Evolutionary conservation across 2,329 filamentous ascomycete species (phyloP), one percentile per base, ranked within the genome.

Genomic region (Cladosporium colombiae): DNA sequence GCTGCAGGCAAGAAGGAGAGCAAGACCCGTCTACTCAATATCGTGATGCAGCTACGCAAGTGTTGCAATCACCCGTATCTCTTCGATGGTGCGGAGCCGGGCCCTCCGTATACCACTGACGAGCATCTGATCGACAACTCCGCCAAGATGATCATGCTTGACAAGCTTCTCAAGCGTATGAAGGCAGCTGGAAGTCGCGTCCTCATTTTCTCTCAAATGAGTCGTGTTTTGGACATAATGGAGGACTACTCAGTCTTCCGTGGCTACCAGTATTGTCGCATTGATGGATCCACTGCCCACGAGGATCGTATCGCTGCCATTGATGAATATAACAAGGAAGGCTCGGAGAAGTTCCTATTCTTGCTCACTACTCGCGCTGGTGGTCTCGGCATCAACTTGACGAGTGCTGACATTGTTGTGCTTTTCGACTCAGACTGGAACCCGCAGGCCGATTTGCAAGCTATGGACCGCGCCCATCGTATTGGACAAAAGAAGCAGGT

Each of bases 201-300:
- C n/a, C 86, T 99, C 65, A 98, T 99, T 72, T 99, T 99, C 81
- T 99, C 95, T 0, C 95, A 99, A 76, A 99, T 99, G 95, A 97
- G 93, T 74, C 92, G 95, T 85, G 85, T 97, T 46, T 83, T 99
- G 50, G 95, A 99, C 75, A 99, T 99, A 62, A 85, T 99, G 18
- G 95, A 99, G 76, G 95, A 99, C 77, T 99, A 99, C 79, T 98
- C 94, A 70, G 93, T 98, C 53, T 97, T 99, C 84, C 87, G 93
- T 66, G 89, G 92, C 35, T 97, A 91, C 81, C 91, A 96, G 69
- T 99, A 99, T 81, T 98, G 93, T 79, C 91, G 95, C 74, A 99
- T 99, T 69, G 95, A 99, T 76, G 95, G 95, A 74, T 89, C 93
- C 57, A 99, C 95, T 16, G 94, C 95, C 0, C 95, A 99, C 73